A percentile compares a stretch with the other conserved stretches of the same genome.
phyloP scores from a whole-genome alignment of 1,284 basidiomycete species.

The Sparassis latifolia region DNA sequence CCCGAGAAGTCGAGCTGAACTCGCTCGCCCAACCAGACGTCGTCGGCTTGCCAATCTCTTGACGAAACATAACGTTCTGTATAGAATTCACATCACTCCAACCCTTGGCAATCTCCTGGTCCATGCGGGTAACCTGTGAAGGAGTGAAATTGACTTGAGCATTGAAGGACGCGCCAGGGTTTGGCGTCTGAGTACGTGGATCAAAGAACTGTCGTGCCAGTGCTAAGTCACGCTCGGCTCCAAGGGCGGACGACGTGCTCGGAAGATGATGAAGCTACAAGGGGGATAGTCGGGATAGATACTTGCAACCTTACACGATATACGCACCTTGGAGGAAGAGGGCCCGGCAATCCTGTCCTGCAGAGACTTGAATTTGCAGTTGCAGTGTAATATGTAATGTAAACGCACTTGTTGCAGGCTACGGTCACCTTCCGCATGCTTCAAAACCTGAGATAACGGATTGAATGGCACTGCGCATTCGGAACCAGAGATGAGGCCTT shows the following conservation, averaged over 20 bases:
- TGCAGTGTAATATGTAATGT: neutral
- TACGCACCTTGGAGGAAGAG: constrained; percentile 59
- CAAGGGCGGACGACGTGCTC: constrained; percentile 37
- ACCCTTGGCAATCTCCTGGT: constrained; percentile 30
- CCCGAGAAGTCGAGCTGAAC: constrained; percentile 17
- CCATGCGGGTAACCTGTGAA: too few relatives aligned
- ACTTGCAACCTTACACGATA: neutral
- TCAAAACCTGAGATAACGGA: constrained; percentile 85
- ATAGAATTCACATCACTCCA: constrained; percentile 43
- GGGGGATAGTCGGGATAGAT: neutral
- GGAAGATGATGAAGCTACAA: constrained; percentile 69
- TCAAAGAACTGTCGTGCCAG: constrained; percentile 78
- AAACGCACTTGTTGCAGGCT: constrained; percentile 73
- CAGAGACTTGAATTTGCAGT: neutral
- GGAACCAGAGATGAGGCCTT: constrained; percentile 82
- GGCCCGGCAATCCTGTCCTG: constrained; percentile 72
- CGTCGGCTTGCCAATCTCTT: neutral
- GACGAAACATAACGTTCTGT: constrained; percentile 11
- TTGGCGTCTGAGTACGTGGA: constrained; percentile 26
- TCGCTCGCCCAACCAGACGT: constrained; percentile 22
- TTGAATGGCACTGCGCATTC: constrained; percentile 87
- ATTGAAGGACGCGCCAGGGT: too few relatives aligned
- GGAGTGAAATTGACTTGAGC: too few relatives aligned
- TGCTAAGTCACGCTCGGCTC: constrained; percentile 60
- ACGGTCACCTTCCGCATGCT: constrained; percentile 87